Evolutionary conservation across 768 basidiomycete species (phyloP), one percentile per base, ranked within the genome.

Genomic region (Rubroboletus pulcherrimus): DNA sequence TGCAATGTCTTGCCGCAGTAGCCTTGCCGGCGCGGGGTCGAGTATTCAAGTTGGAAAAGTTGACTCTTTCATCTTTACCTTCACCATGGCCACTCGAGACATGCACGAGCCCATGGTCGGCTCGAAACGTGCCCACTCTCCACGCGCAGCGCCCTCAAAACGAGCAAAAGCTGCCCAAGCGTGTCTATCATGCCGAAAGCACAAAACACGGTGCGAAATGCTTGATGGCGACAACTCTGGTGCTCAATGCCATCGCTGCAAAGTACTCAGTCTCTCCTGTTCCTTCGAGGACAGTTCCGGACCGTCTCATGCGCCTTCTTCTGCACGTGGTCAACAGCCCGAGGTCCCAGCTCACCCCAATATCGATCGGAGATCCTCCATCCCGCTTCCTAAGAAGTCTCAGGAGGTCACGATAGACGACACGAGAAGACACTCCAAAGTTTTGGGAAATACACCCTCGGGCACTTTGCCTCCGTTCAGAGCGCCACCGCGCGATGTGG

Each of bases 171-270:
- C 77, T 0, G 68, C 73, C 8, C 76, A 78, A 57, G 78, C 78
- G 2, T 80, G 78, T 58, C 54, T 74, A 4, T 74, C 75, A 26
- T 80, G 78, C 55, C 69, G 78, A n/a, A 72, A 73, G 54, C 75
- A 78, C 59, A 80, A 80, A 52, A 78, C 77, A 40, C 75, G 78
- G 10, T 80, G 79, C 61, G 79, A 81, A 66, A 68, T 78, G 52
- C 71, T 81, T n/a, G 79, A 78, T 21, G 69, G 66, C n/a, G 62
- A 66, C 53, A 65, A 71, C 40, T 58, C 68, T 31, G 68, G 64
- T 26, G 61, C 74, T 30, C 75, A 77, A 34, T 80, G 79, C 40
- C 79, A 80, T 54, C 75, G 79, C 12, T 80, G 80, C 60, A 77
- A 78, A 61, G 78, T 80, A n/a, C 70, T 81, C 48, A 69, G 65